phyloP scores from a whole-genome alignment of 306 rosid species.

The Cucumis sativus region Cucumber_9930_V3 NC_026658.2:10844001-10844500 shows the following conservation, averaged over 20 bases:
- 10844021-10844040: not conserved
- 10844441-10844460: not conserved
- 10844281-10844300: constrained; percentile 62
- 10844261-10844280: constrained; percentile 68
- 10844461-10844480: constrained; percentile 50
- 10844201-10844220: not conserved
- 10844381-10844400: constrained; percentile 43
- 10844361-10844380: constrained; percentile 51
- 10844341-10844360: constrained; percentile 61
- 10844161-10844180: not conserved
- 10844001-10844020: not conserved
- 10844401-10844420: constrained; percentile 9
- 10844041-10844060: constrained; percentile 90
- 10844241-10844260: constrained; percentile 88
- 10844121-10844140: constrained; percentile 63
- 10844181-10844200: not conserved
- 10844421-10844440: not conserved
- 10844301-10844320: constrained; percentile 55
- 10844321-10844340: constrained; percentile 67
- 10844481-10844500: constrained; percentile 71
- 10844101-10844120: constrained; percentile 89
- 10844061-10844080: constrained; percentile 66
- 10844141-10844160: constrained; percentile 92
- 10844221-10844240: constrained; percentile 52
- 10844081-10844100: constrained; percentile 65